Evolutionary conservation across 2,329 filamentous ascomycete genomes (phyloP).

Genomic region (Rhinocladiella similis): DNA sequence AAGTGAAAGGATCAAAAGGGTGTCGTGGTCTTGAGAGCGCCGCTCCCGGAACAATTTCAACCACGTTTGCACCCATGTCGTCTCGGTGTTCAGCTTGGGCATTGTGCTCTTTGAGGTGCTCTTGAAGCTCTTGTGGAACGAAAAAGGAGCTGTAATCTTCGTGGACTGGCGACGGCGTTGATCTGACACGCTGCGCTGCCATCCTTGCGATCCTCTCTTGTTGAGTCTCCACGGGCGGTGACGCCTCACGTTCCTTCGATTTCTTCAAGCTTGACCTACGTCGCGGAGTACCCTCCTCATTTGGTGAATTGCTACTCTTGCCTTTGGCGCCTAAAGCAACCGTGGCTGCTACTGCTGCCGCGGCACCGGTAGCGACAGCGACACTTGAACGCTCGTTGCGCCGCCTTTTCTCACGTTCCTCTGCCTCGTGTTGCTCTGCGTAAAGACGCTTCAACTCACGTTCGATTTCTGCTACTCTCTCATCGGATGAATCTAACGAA

Average conservation of each 20-base stretch:
- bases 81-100: slow-evolving; percentile 22
- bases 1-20: slow-evolving; percentile 26
- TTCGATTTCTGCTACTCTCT: slow-evolving; percentile 28
- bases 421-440: slow-evolving; percentile 21
- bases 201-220: slow-evolving; percentile 33
- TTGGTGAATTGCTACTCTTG: slow-evolving; percentile 28
- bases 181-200: slow-evolving; percentile 32
- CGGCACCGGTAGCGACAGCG: slow-evolving; percentile 47
- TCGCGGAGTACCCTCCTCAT: slow-evolving; percentile 23
- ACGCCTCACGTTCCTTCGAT: slow-evolving; percentile 10
- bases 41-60: slow-evolving; percentile 27
- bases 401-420: slow-evolving; percentile 17
- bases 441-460: slow-evolving; percentile 27
- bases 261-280: slow-evolving; percentile 34
- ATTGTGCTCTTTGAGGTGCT: slow-evolving; percentile 40
- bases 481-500: slow-evolving; percentile 11
- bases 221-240: slow-evolving; percentile 17
- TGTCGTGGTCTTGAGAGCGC: slow-evolving; percentile 8
- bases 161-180: slow-evolving; percentile 38
- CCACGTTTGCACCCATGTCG: slow-evolving; percentile 22
- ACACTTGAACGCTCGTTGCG: slow-evolving; percentile 42
- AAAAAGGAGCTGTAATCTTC: slow-evolving; percentile 47
- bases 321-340: slow-evolving; percentile 11
- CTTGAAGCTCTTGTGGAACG: slow-evolving; percentile 41
- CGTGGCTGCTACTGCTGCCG: slow-evolving; percentile 36